These are phyloP conservation scores for Ogataea haglerorum DNA, from an alignment of 805 yeast genomes.

Conservation along the genomic window DNA sequence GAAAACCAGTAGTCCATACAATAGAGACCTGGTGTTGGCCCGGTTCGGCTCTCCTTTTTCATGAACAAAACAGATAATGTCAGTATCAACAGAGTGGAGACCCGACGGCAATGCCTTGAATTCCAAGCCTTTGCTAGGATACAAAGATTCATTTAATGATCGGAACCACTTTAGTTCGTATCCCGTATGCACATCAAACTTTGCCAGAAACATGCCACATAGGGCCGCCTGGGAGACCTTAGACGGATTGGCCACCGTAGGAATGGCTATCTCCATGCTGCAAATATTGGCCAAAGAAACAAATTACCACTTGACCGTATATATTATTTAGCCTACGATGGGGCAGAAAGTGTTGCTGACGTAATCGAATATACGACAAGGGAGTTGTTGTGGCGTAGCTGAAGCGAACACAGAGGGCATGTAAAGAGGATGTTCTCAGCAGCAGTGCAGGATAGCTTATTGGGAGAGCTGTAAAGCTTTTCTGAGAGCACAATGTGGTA, in stretches of 20 bases:
- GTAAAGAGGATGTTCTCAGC: too few relatives aligned
- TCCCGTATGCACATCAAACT: conserved; percentile 52
- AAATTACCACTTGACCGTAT: not conserved
- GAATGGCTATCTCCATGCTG: not conserved
- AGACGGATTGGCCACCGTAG: not conserved
- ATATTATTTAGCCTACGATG: conserved; percentile 9
- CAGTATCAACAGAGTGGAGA: conserved; percentile 48
- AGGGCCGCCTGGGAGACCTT: conserved; percentile 27
- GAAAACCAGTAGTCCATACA: conserved; percentile 52
- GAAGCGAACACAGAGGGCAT: too few relatives aligned
- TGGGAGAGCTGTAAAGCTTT: too few relatives aligned
- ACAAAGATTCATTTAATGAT: conserved; percentile 23
- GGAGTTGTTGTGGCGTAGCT: too few relatives aligned
- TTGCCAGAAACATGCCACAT: conserved; percentile 44
- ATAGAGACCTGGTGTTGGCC: conserved; percentile 17
- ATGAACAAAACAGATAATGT: conserved; percentile 51
- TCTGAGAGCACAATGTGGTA: too few relatives aligned
- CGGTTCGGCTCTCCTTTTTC: conserved; percentile 22
- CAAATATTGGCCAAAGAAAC: not conserved
- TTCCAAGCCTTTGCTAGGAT: conserved; percentile 46
- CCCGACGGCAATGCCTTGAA: conserved; percentile 70
- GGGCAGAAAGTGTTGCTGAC: conserved; percentile 3
- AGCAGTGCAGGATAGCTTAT: too few relatives aligned
- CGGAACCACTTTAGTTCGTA: conserved; percentile 45
- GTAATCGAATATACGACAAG: not conserved